Evolutionary conservation across 768 basidiomycete genomes (phyloP).

Genomic region (Boletus barrowsii): DNA sequence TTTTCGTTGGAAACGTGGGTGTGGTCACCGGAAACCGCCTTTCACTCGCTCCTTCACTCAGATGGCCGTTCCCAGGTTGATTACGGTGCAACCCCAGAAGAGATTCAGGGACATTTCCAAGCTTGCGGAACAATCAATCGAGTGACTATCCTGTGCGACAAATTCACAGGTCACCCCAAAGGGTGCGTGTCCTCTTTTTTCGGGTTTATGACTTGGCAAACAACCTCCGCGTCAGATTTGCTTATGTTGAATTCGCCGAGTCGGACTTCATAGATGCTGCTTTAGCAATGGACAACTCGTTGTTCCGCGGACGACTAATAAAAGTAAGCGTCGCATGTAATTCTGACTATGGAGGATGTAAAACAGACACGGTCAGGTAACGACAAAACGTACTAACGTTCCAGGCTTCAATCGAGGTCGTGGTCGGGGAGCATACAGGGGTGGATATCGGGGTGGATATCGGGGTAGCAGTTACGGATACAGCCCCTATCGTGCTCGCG

Average conservation of each 20-base stretch:
- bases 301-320: conserved; percentile 90
- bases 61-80: conserved; percentile 68
- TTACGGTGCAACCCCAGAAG: conserved; percentile 95
- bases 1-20: conserved; percentile 95
- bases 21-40: conserved; percentile 4
- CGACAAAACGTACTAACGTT: conserved; percentile 92
- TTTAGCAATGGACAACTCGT: conserved; percentile 90
- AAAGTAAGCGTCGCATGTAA: conserved; percentile 53
- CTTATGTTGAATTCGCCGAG: conserved; percentile 98
- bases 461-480: conserved; percentile 52
- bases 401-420: conserved; percentile 88
- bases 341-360: not conserved
- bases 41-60: conserved; percentile 9
- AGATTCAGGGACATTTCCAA: conserved; percentile 96
- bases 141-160: conserved; percentile 98
- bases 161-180: conserved; percentile 99
- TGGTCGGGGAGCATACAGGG: conserved; percentile 66
- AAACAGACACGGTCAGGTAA: conserved; percentile 58
- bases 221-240: conserved; percentile 60
- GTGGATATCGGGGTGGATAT: conserved; percentile 60
- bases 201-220: conserved; percentile 2
- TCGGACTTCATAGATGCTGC: conserved; percentile 88
- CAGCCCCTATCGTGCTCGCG: conserved; percentile 60
- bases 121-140: conserved; percentile 98
- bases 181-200: conserved; percentile 52